Percentiles rank a stretch among this genome's conserved stretches.
Conservation (phyloP, 345 rosid species). For the Pseudoturritis turrita region DNA sequence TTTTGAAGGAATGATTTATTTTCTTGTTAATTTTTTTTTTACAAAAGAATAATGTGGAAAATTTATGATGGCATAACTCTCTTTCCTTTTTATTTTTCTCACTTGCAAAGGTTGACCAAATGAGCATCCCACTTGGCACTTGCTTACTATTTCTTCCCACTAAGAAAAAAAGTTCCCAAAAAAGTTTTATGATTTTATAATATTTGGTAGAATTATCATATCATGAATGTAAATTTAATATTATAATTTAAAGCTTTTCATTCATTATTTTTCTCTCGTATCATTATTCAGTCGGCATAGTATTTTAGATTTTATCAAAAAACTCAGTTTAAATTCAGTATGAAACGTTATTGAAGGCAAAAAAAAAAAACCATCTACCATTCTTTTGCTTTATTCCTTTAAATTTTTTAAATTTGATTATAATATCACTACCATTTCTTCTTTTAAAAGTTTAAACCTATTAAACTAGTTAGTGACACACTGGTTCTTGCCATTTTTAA, state of each 20-base stretch:
- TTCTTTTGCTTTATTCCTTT: too few relatives aligned
- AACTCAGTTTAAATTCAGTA: neutral
- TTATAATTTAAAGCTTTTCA: neutral
- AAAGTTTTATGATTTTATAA: constrained; percentile 26
- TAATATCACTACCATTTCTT: too few relatives aligned
- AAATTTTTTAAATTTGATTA: too few relatives aligned
- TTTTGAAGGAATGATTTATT: neutral
- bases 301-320: neutral
- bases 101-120: constrained; percentile 79
- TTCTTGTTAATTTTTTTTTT: neutral
- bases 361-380: neutral
- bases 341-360: neutral
- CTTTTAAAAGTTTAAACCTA: too few relatives aligned
- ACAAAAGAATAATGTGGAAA: constrained; percentile 44
- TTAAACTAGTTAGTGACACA: too few relatives aligned
- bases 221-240: neutral
- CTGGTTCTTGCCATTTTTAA: too few relatives aligned
- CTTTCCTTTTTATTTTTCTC: constrained; percentile 22
- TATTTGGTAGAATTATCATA: constrained; percentile 14
- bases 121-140: constrained; percentile 46
- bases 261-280: neutral
- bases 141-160: constrained; percentile 45
- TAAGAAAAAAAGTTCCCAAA: constrained; percentile 16
- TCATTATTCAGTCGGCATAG: constrained; percentile 4
- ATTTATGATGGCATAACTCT: constrained; percentile 24